A percentile compares a stretch with the other conserved stretches of the same genome.
phyloP scores from a whole-genome alignment of 139 green algal genomes.

The Penium margaritaceum region DNA sequence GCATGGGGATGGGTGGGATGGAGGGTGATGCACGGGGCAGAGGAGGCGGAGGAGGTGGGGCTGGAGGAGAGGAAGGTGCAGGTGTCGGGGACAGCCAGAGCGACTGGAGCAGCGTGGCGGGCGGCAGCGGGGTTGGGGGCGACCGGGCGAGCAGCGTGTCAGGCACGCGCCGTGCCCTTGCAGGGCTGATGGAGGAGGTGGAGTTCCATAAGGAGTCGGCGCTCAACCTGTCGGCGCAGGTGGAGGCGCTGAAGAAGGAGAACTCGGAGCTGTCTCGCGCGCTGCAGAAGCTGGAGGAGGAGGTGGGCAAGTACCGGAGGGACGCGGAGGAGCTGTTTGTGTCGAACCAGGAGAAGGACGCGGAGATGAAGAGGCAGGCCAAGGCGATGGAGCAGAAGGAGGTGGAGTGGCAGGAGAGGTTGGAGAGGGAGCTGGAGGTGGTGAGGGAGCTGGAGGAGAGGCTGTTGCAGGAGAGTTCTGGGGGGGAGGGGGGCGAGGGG shows the following conservation, averaged over 20 bases:
- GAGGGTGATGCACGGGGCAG: neutral
- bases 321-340: constrained; percentile 32
- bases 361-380: constrained; percentile 3
- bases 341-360: constrained; percentile 11
- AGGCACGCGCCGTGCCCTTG: too few species aligned
- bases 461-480: constrained; percentile 26
- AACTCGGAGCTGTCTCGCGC: constrained; percentile 12
- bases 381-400: constrained; percentile 24
- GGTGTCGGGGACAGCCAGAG: too few species aligned
- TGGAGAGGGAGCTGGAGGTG: constrained; percentile 2
- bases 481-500: constrained; percentile 1
- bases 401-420: constrained; percentile 17
- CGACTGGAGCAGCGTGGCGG: neutral
- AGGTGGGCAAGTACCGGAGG: constrained; percentile 25
- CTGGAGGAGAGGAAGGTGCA: constrained; percentile 3
- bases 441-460: constrained; percentile 20
- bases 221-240: neutral
- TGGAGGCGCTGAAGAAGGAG: neutral
- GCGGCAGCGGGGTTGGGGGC: constrained; percentile 1
- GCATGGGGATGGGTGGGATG: too few species aligned
- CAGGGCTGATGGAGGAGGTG: constrained; percentile 4
- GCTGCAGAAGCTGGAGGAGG: constrained; percentile 1
- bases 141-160: too few species aligned
- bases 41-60: neutral
- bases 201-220: neutral